Base-by-base conservation (phyloP, 2,329 filamentous ascomycete species). In the Aspergillus tubingensis region DNA sequence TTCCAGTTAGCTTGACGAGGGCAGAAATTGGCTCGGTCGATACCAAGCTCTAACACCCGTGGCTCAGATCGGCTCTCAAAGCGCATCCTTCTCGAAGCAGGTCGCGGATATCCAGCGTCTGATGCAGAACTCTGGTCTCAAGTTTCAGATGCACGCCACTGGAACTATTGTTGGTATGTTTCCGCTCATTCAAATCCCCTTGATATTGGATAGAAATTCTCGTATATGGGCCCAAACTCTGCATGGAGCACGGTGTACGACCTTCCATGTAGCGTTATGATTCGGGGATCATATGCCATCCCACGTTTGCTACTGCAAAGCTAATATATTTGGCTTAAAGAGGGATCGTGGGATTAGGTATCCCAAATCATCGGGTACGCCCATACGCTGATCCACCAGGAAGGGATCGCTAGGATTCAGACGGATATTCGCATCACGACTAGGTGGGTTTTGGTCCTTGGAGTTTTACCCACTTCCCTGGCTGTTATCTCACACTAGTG, bases 301-400 rank as follows among this genome's bases (percentile, higher is more conserved):
- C 23, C 15, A 6, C 4, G 3, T 21, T 21, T 44, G 17, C 13
- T 21, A 3, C 11, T 11, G 21, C 23, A 6, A n/a, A 7, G 23
- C 49, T 58, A 50, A 58, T 19, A 5, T 21, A 17, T 23, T 41
- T 47, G 19, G 8, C 6, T 53, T 7, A 11, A 21, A 95, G 93
- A 96, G 79, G 93, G 93, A 5, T 84, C 86, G 39, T 96, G 93
- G 93, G 89, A 94, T 63, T 85, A 91, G 17, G 91, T 95, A 60
- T 91, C 93, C 83, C 82, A 79, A 57, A 81, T 91, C 43, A 89
- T 95, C 62, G 91, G 91, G 17, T 89, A 91, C 77, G 90, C 90
- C 1, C 91, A 95, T 76, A 82, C 83, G 1, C 80, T 90, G 56
- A 85, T 95, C 23, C 91, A 95, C 71, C 78, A 85, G 61, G 83